These are phyloP conservation scores for Cajanus cajan DNA, from an alignment of 306 rosid genomes.

Conservation along the genomic window DNA sequence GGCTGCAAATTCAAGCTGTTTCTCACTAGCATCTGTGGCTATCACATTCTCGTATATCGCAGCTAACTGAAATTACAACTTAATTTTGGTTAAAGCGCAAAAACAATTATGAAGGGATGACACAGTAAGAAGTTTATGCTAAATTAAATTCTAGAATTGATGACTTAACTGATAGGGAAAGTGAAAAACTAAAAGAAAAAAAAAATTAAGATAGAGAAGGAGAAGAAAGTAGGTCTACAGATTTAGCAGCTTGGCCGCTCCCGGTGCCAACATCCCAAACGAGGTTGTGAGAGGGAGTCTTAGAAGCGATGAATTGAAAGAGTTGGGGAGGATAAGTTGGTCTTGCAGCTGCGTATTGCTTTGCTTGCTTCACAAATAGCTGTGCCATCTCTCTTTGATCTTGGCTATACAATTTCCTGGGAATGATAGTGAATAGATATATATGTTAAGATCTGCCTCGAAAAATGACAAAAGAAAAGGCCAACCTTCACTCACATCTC, in stretches of 20 bases:
- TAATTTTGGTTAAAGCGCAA: not conserved
- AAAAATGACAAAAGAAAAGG: not conserved
- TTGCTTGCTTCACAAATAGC: slow-evolving; percentile 54
- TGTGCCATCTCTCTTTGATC: slow-evolving; percentile 28
- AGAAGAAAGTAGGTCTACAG: slow-evolving; percentile 30
- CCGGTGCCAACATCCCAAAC: slow-evolving; percentile 94
- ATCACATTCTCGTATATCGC: slow-evolving; percentile 56
- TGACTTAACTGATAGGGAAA: not conserved
- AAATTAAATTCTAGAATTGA: too few relatives aligned
- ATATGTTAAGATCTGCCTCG: not conserved
- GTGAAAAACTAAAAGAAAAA: too few relatives aligned
- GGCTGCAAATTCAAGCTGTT: slow-evolving; percentile 54
- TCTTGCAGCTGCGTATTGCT: slow-evolving; percentile 53
- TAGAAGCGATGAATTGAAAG: slow-evolving; percentile 69
- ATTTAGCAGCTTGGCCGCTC: slow-evolving; percentile 79
- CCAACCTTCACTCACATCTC: not conserved
- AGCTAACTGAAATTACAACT: slow-evolving; percentile 50
- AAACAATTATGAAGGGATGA: not conserved
- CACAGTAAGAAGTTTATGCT: too few relatives aligned
- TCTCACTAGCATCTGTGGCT: slow-evolving; percentile 70
- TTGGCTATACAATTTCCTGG: not conserved
- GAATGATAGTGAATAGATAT: not conserved
- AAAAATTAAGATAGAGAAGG: not conserved
- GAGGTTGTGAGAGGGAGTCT: slow-evolving; percentile 52
- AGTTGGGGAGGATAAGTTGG: slow-evolving; percentile 65